phyloP scores from a whole-genome alignment of 1,284 basidiomycete genomes.

The Omphalotus olearius region DNA sequence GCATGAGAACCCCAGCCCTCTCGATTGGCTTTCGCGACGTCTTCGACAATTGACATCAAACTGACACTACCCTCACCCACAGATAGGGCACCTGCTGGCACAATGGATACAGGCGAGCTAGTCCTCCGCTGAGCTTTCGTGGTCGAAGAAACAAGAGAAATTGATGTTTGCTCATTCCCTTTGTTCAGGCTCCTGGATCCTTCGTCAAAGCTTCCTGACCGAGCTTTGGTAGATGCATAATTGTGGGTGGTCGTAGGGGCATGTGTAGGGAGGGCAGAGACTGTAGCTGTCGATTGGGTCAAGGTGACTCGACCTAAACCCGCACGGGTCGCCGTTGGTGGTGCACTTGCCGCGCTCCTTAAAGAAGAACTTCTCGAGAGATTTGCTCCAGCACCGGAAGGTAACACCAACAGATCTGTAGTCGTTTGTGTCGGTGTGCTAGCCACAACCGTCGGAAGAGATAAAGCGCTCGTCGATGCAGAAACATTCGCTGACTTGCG shows the following conservation, averaged over 20 bases:
- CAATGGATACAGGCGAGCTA: constrained; percentile 8
- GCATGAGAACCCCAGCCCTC: constrained; percentile 20
- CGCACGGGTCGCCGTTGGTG: background rate
- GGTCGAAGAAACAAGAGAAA: background rate
- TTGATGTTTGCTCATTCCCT: too few relatives aligned
- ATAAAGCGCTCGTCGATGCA: background rate
- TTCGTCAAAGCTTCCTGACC: background rate
- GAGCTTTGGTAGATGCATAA: background rate
- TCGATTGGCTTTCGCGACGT: constrained; percentile 42
- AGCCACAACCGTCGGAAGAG: background rate
- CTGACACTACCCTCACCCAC: constrained; percentile 25
- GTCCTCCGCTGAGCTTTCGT: constrained; percentile 9
- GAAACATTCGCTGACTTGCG: constrained; percentile 1
- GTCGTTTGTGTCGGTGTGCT: background rate
- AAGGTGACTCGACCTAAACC: background rate
- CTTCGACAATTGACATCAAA: constrained; percentile 67
- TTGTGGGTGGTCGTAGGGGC: background rate
- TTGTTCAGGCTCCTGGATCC: background rate
- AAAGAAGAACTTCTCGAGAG: constrained; percentile 6
- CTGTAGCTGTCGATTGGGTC: background rate
- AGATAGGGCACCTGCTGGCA: background rate
- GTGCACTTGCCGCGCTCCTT: constrained; percentile 1
- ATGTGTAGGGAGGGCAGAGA: background rate
- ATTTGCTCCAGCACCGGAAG: background rate
- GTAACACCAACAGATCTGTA: background rate